These are phyloP conservation scores for Ambispora gerdemannii DNA, from an alignment of 192 early-diverging fungal species.

Conservation along the genomic window DNA sequence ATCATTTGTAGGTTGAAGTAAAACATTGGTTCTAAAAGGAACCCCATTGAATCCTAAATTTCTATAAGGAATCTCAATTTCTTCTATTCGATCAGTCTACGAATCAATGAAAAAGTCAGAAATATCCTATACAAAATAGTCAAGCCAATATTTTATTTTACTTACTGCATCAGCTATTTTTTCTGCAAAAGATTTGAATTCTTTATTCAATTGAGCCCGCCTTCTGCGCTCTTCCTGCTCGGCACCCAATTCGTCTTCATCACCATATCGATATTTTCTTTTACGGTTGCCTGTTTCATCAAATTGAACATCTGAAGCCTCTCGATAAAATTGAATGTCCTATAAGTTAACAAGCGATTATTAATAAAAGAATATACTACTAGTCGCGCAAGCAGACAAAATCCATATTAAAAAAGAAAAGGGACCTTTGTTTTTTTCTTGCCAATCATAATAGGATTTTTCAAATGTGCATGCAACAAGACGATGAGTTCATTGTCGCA, in stretches of 20 bases:
- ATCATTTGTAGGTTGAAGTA: constrained; percentile 92
- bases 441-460: constrained; percentile 95
- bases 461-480: constrained; percentile 91
- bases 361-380: too few species aligned
- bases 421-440: constrained; percentile 90
- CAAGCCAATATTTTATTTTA: background rate
- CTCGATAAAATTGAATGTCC: constrained; percentile 98
- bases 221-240: constrained; percentile 93
- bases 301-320: constrained; percentile 89
- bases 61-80: constrained; percentile 91
- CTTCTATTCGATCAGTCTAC: constrained; percentile 72
- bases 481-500: constrained; percentile 97
- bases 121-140: too few species aligned
- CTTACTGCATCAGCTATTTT: constrained; percentile 78
- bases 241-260: constrained; percentile 96
- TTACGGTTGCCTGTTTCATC: constrained; percentile 96
- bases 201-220: constrained; percentile 81
- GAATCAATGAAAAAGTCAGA: background rate
- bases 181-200: constrained; percentile 90
- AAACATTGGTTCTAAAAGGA: constrained; percentile 83
- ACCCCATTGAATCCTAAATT: constrained; percentile 95
- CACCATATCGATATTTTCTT: constrained; percentile 84
- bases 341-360: constrained; percentile 26
- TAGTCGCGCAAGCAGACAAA: constrained; percentile 11
- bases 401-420: constrained; percentile 1